Evolutionary conservation across 2,329 filamentous ascomycete genomes (phyloP), one percentile per base, ranked within the genome.

Genomic region (Magnaporthiopsis incrustans): DNA sequence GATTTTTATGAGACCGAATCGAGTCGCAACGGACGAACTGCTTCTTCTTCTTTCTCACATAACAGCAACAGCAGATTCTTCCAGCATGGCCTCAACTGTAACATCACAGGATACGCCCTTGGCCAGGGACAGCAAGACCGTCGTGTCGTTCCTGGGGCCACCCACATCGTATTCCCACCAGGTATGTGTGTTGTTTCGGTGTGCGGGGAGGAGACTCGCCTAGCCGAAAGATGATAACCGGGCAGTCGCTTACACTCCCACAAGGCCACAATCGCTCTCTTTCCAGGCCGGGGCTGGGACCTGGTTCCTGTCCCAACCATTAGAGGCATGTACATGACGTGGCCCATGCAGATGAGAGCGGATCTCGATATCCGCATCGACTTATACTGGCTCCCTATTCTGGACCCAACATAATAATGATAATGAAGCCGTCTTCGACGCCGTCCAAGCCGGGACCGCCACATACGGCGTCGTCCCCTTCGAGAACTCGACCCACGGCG

Each of bases 401-500:
- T 15, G 25, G 5, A 30, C 27, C 11, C 33, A 35, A 35, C 4
- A 35, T 12, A 35, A 35, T 12, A 8, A 35, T 12, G 8, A 35
- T 12, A 33, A 58, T 2, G 27, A 22, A 22, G 91, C 95, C 72
- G 87, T 96, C 70, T 97, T 97, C 75, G 81, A 87, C 62, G 82
- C 87, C 22, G 89, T 97, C 7, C 91, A 96, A 71, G 80, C 81
- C 53, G 82, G 85, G 65, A 73, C 78, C 59, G 85, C 85, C 0
- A 77, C 83, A 63, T 88, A 88, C 64, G 95, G 93, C 69, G 90
- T 98, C 38, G 90, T 97, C 1, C 95, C 95, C 8, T 93, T 97
- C 76, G 94, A 98, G 74, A 99, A 99, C 79, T 96, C 91, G 57
- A 94, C 91, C 73, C 97, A 98, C 76, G 95, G 95, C 71, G 89